Conservation (phyloP, 148 eudicot species). For the Bassia scoparia region DNA sequence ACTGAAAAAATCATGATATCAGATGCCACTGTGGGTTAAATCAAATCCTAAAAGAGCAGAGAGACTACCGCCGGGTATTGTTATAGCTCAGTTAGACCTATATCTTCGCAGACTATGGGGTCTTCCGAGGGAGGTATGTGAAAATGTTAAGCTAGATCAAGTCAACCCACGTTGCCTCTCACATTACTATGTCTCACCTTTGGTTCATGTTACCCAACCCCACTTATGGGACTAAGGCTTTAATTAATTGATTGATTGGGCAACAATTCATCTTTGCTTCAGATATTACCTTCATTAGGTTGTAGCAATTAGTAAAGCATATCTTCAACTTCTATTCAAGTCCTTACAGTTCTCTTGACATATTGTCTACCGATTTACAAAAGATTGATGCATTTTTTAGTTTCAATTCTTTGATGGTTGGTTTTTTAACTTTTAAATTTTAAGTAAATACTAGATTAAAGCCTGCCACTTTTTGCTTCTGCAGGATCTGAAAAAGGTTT, state of each 20-base stretch:
- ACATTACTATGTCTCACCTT: too few species aligned
- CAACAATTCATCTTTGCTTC: not conserved
- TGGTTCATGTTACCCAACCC: too few species aligned
- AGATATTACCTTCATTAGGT: not conserved
- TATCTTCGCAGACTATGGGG: conserved; percentile 57
- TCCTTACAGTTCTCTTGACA: not conserved
- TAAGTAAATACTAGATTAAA: not conserved
- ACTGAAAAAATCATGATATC: not conserved
- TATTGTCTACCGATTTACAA: not conserved
- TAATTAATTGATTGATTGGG: too few species aligned
- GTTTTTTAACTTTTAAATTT: not conserved
- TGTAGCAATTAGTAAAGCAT: not conserved
- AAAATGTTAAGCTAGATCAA: not conserved
- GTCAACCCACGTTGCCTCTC: not conserved
- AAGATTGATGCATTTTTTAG: not conserved
- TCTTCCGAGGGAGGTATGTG: conserved; percentile 50
- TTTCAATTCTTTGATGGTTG: not conserved
- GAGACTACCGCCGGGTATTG: conserved; percentile 58
- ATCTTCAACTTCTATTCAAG: not conserved
- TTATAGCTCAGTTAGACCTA: conserved; percentile 44
- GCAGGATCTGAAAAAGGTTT: conserved; percentile 81
- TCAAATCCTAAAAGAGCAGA: conserved; percentile 75
- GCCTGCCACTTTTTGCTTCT: conserved; percentile 11
- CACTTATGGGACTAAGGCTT: too few species aligned
- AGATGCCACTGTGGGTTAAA: conserved; percentile 37